Evolutionary conservation across 768 basidiomycete species (phyloP).

Genomic region (Leccinum truebloodii): DNA sequence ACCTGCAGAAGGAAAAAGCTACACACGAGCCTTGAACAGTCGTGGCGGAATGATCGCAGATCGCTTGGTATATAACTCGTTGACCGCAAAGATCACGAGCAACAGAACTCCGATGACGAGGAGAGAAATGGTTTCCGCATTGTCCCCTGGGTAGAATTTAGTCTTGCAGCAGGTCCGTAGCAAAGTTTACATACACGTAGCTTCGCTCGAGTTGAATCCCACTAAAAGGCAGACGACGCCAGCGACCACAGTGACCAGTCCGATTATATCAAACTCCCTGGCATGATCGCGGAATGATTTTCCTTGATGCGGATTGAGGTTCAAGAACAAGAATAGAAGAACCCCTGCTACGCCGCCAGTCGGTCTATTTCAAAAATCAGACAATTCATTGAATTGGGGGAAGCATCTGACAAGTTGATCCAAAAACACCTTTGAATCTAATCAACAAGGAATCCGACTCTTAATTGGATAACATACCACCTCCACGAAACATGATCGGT

Average conservation of each 20-base stretch:
- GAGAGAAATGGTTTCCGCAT: conserved; percentile 37
- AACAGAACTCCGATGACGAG: conserved; percentile 37
- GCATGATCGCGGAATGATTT: conserved; percentile 34
- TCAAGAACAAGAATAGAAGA: conserved; percentile 36
- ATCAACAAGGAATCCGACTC: conserved; percentile 1
- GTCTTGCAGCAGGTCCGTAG: not conserved
- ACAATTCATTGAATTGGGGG: not conserved
- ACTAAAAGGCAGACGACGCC: conserved; percentile 41
- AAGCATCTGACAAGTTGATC: conserved; percentile 34
- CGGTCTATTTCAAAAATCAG: conserved; percentile 26
- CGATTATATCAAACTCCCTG: conserved; percentile 41
- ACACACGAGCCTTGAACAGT: conserved; percentile 34
- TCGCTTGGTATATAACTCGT: conserved; percentile 36
- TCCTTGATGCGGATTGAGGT: conserved; percentile 36
- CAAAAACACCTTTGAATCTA: conserved; percentile 35
- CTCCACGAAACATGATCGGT: conserved; percentile 41
- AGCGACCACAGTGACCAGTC: conserved; percentile 35
- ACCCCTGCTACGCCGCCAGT: conserved; percentile 36
- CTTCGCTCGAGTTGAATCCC: conserved; percentile 39
- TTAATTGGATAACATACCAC: conserved; percentile 31
- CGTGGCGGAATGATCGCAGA: conserved; percentile 43
- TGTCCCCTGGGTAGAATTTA: conserved; percentile 26
- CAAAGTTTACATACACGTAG: conserved; percentile 26
- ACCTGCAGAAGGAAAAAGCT: not conserved
- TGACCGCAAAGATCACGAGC: conserved; percentile 31